These are phyloP conservation scores for Cantharellus anzutake DNA, from an alignment of 768 basidiomycete genomes.

Conservation along the genomic window DNA sequence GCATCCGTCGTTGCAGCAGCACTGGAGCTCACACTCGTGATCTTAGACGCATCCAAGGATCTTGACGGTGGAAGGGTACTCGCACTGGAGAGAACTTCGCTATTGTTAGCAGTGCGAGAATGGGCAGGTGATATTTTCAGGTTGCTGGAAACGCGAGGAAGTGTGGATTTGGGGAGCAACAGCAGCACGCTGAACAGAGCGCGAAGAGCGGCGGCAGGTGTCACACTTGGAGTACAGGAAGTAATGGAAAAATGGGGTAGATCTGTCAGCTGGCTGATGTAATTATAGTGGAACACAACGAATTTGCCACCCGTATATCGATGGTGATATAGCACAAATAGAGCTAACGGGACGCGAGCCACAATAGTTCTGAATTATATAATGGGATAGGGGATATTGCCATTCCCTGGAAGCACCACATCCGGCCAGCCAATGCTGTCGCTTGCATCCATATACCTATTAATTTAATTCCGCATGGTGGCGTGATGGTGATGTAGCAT, in stretches of 20 bases:
- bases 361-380: too few relatives aligned
- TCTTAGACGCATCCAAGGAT: constrained; percentile 56
- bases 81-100: constrained; percentile 50
- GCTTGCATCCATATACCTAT: too few relatives aligned
- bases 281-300: too few relatives aligned
- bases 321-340: too few relatives aligned
- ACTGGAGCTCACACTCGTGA: constrained; percentile 58
- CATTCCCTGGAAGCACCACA: too few relatives aligned
- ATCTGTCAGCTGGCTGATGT: constrained; percentile 24
- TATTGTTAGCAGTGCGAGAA: constrained; percentile 54
- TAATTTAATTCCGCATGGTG: too few relatives aligned
- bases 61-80: constrained; percentile 60
- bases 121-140: constrained; percentile 61
- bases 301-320: too few relatives aligned
- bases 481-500: too few relatives aligned
- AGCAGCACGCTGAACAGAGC: constrained; percentile 51
- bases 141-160: constrained; percentile 32
- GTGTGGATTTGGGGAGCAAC: constrained; percentile 37
- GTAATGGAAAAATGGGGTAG: constrained; percentile 47
- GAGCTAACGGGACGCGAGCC: too few relatives aligned
- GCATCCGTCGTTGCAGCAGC: constrained; percentile 56
- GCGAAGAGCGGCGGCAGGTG: constrained; percentile 54
- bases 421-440: too few relatives aligned
- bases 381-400: too few relatives aligned
- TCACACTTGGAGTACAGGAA: constrained; percentile 63